phyloP scores from a whole-genome alignment of 345 rosid species.

The Noccaea bulbosa region DNA sequence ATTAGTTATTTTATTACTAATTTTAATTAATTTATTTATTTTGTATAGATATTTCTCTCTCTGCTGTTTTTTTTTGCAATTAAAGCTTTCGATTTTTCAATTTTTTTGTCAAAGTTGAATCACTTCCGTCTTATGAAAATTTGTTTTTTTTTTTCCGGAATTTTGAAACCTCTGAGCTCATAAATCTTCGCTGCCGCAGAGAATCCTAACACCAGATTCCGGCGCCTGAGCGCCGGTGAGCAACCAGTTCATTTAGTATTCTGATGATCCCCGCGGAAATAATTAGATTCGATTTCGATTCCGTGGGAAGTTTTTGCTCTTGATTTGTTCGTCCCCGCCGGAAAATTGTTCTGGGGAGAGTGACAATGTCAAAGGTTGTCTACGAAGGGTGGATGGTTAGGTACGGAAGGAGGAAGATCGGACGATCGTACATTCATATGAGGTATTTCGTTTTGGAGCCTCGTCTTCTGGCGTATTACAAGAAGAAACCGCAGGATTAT shows the following conservation, averaged over 20 bases:
- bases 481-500: conserved; percentile 87
- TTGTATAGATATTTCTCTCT: conserved; percentile 16
- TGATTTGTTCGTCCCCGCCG: conserved; percentile 7
- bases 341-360: neutral
- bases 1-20: conserved; percentile 23
- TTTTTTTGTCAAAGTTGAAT: conserved; percentile 36
- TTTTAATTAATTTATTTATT: neutral
- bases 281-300: conserved; percentile 5
- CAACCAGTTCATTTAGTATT: conserved; percentile 25
- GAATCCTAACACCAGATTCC: conserved; percentile 30
- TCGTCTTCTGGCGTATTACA: conserved; percentile 92
- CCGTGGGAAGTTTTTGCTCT: neutral
- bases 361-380: conserved; percentile 74
- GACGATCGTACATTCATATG: conserved; percentile 93
- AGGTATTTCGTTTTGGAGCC: conserved; percentile 91
- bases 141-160: neutral
- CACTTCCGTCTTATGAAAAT: conserved; percentile 14
- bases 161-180: conserved; percentile 25
- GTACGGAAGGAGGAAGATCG: conserved; percentile 97
- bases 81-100: neutral
- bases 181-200: conserved; percentile 23
- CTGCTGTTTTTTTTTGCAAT: neutral
- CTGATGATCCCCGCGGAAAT: conserved; percentile 37
- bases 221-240: conserved; percentile 43
- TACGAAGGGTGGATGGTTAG: conserved; percentile 99